These are phyloP conservation scores for Suillus alpinus DNA, from an alignment of 768 basidiomycete species.

Conservation along the genomic window DNA sequence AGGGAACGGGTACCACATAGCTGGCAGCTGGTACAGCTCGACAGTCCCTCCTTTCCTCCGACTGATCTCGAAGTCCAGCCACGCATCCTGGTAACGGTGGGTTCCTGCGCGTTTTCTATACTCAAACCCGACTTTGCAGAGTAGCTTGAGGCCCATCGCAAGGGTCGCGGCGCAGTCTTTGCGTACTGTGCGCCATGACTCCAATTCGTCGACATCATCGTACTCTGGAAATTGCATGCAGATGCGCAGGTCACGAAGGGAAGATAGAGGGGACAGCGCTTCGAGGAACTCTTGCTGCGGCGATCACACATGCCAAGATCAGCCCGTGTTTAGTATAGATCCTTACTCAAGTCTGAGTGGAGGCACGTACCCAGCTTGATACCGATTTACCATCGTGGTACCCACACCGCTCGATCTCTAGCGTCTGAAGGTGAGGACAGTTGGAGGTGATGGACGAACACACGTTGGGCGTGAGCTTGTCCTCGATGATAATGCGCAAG, in stretches of 20 bases:
- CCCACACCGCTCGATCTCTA: slow-evolving; percentile 35
- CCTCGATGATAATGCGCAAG: slow-evolving; percentile 34
- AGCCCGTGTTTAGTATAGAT: slow-evolving; percentile 15
- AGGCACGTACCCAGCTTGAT: slow-evolving; percentile 32
- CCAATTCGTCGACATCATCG: slow-evolving; percentile 28
- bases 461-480: slow-evolving; percentile 32
- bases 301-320: slow-evolving; percentile 28
- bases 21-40: slow-evolving; percentile 22
- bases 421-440: slow-evolving; percentile 30
- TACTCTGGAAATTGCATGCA: slow-evolving; percentile 37
- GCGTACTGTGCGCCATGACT: slow-evolving; percentile 30
- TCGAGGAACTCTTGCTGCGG: slow-evolving; percentile 34
- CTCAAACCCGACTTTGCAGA: slow-evolving; percentile 32
- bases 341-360: slow-evolving; percentile 13
- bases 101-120: slow-evolving; percentile 36
- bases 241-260: slow-evolving; percentile 29
- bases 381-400: slow-evolving; percentile 37
- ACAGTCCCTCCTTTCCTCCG: slow-evolving; percentile 10
- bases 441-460: slow-evolving; percentile 27
- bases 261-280: slow-evolving; percentile 27
- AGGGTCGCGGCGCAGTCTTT: slow-evolving; percentile 27
- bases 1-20: slow-evolving; percentile 32
- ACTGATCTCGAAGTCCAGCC: slow-evolving; percentile 31
- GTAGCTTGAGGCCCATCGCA: slow-evolving; percentile 30
- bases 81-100: slow-evolving; percentile 34